phyloP scores from a whole-genome alignment of 163 green algal species.

The Smithsoniella earleae region DNA sequence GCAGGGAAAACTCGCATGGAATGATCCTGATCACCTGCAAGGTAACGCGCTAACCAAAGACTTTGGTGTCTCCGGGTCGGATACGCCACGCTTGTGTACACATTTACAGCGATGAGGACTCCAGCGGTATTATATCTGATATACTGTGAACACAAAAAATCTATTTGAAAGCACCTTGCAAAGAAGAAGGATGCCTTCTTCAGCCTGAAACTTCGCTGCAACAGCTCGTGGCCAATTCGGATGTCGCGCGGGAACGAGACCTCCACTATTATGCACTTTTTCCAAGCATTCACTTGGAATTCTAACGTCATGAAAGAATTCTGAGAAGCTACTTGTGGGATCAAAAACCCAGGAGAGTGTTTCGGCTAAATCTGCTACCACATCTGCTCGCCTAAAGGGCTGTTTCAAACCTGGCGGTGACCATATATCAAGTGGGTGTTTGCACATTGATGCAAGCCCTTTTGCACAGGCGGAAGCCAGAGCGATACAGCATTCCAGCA shows the following conservation, averaged over 20 bases:
- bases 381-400: background rate
- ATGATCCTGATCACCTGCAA: too few relatives aligned
- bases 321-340: background rate
- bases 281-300: slow-evolving; percentile 17
- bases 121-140: too few relatives aligned
- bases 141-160: too few relatives aligned
- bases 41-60: too few relatives aligned
- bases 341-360: background rate
- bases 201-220: slow-evolving; percentile 13
- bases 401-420: background rate
- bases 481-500: slow-evolving; percentile 14
- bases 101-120: too few relatives aligned
- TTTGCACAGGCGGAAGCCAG: slow-evolving; percentile 7
- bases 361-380: background rate
- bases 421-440: background rate
- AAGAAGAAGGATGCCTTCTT: background rate
- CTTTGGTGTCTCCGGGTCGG: too few relatives aligned
- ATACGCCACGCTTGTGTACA: too few relatives aligned
- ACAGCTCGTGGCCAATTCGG: background rate
- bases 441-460: background rate
- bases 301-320: background rate
- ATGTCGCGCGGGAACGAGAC: background rate
- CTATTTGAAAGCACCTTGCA: too few relatives aligned
- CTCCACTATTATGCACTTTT: background rate
- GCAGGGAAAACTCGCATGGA: too few relatives aligned